These are phyloP conservation scores for Scheffersomyces coipomensis DNA, from an alignment of 805 yeast genomes.

Conservation along the genomic window DNA sequence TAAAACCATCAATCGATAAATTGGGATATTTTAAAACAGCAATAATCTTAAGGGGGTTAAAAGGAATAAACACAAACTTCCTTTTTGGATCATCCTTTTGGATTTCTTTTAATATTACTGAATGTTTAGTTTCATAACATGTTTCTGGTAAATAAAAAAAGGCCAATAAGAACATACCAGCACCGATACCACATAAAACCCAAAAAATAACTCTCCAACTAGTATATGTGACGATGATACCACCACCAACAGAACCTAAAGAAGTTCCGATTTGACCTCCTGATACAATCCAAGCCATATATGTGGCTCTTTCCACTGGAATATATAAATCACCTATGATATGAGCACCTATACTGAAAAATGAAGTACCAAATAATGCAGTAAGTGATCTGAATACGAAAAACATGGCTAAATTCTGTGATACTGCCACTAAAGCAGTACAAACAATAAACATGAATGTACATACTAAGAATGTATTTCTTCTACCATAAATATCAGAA, in stretches of 20 bases:
- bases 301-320: slow-evolving; percentile 51
- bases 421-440: slow-evolving; percentile 38
- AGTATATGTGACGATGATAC: slow-evolving; percentile 48
- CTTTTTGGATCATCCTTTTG: slow-evolving; percentile 17
- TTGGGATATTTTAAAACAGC: slow-evolving; percentile 41
- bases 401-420: slow-evolving; percentile 54
- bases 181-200: slow-evolving; percentile 47
- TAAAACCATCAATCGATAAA: slow-evolving; percentile 41
- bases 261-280: slow-evolving; percentile 58
- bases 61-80: slow-evolving; percentile 40
- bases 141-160: slow-evolving; percentile 49
- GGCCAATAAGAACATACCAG: slow-evolving; percentile 28
- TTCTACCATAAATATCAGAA: slow-evolving; percentile 53
- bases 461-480: slow-evolving; percentile 43
- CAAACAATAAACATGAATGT: slow-evolving; percentile 22
- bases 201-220: slow-evolving; percentile 55
- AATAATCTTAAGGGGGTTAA: slow-evolving; percentile 48
- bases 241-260: slow-evolving; percentile 53
- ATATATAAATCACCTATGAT: slow-evolving; percentile 50
- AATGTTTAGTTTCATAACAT: slow-evolving; percentile 24
- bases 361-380: slow-evolving; percentile 56
- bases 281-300: slow-evolving; percentile 46
- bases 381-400: slow-evolving; percentile 47
- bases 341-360: slow-evolving; percentile 53
- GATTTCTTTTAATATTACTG: slow-evolving; percentile 18